Base-by-base conservation (phyloP, 2,329 filamentous ascomycete genomes). In the Cadophora sp. region DNA sequence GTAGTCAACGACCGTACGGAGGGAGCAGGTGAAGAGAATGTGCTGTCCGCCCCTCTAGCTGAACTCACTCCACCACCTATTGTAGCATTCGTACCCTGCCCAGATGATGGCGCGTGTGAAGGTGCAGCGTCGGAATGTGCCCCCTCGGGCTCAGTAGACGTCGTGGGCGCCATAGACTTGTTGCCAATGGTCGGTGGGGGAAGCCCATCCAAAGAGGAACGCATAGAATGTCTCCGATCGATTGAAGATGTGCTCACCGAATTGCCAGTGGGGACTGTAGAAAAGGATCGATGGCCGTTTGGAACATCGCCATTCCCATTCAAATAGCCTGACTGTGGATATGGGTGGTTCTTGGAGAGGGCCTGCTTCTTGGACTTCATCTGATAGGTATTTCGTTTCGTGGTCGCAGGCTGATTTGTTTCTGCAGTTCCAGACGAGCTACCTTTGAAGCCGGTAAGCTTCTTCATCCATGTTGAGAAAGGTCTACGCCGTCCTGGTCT, bases 391-490 rank as follows among this genome's bases (percentile, higher is more conserved):
- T 80, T 80, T 63, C 80, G 79, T 73, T 84, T 85, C 43, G 74
- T 72, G 56, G 79, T 76, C 68, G 76, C 80, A 71, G 77, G 80
- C 76, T 77, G 79, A 67, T 75, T 80, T 73, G 76, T 68, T 51
- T 84, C 84, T 69, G 88, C 85, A 71, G 86, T 88, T 29, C 89
- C 88, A 37, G 90, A 91, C 4, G 89, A 90, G 66, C 83, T 85
- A 65, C 77, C 79, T 80, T 97, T 97, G 81, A 97, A 91, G 79
- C 91, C 95, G 70, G 94, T 90, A 67, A 98, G 87, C 77, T 94
- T 94, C 85, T 94, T 97, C 84, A 99, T 93, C 92, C 95, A 97
- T 73, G 90, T 92, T 58, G 94, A 88, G 78, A 98, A 98, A 27
- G 94, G 95, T 72, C 92, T 89, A 75, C 94, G 91, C 73, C 93